Conservation (phyloP, 768 basidiomycete genomes). For the Boletus sensibilis region DNA sequence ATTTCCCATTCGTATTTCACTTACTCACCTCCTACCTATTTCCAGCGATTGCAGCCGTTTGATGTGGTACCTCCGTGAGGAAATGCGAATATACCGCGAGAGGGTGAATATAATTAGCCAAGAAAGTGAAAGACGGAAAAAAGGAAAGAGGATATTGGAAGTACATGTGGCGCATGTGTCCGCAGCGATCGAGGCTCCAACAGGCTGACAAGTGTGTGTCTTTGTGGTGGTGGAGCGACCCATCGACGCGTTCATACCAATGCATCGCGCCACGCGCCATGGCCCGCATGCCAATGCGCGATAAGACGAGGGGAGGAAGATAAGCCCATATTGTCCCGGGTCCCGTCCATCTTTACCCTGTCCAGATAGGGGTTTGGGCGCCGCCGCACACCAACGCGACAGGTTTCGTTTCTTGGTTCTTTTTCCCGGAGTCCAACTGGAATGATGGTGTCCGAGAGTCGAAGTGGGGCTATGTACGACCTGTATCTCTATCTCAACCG, state of each 20-base stretch:
- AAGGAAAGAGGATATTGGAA: not conserved
- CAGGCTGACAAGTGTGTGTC: not conserved
- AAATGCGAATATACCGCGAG: not conserved
- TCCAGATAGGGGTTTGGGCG: not conserved
- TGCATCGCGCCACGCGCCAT: not conserved
- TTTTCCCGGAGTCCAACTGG: not conserved
- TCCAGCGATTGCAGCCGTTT: constrained; percentile 10
- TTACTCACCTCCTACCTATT: constrained; percentile 14
- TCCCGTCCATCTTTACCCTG: not conserved
- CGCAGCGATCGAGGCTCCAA: constrained; percentile 1
- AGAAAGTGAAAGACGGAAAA: not conserved
- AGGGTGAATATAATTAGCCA: constrained; percentile 11
- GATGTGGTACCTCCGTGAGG: not conserved
- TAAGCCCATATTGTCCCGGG: constrained; percentile 3
- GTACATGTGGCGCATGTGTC: not conserved
- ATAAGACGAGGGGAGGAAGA: constrained; percentile 2
- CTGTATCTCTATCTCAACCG: not conserved
- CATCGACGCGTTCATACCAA: not conserved
- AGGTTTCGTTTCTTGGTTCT: not conserved
- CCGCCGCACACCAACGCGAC: not conserved
- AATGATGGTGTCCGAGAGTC: not conserved
- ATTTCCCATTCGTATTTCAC: constrained; percentile 1
- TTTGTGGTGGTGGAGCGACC: not conserved
- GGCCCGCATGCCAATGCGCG: not conserved
- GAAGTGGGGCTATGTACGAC: not conserved